Conservation (phyloP, 1,284 basidiomycete species). For the Vanrija sp. region DNA sequence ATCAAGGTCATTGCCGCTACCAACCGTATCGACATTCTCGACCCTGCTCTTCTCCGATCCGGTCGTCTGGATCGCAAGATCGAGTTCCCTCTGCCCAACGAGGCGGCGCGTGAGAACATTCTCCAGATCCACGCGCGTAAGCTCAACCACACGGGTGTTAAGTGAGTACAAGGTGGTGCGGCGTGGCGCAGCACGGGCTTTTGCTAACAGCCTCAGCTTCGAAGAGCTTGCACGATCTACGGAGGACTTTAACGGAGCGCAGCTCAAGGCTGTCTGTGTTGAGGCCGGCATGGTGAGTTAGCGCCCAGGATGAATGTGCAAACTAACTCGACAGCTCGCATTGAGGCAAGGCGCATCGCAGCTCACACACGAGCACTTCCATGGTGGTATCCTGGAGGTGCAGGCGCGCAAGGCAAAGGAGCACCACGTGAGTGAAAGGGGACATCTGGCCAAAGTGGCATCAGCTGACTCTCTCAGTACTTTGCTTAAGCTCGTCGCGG, state of each 20-base stretch:
- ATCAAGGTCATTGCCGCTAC: slow-evolving; percentile 99
- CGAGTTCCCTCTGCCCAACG: slow-evolving; percentile 73
- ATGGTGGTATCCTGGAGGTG: slow-evolving; percentile 84
- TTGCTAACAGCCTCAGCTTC: slow-evolving; percentile 46
- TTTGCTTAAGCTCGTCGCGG: slow-evolving; percentile 17
- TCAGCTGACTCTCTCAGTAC: slow-evolving; percentile 21
- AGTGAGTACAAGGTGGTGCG: slow-evolving; percentile 42
- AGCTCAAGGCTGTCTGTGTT: slow-evolving; percentile 82
- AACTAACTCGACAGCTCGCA: slow-evolving; percentile 27
- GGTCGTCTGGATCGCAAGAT: slow-evolving; percentile 75
- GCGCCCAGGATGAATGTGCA: not conserved
- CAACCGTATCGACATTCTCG: slow-evolving; percentile 96
- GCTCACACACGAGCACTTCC: slow-evolving; percentile 87
- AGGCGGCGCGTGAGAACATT: slow-evolving; percentile 67
- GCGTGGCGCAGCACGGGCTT: not conserved
- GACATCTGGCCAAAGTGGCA: too few species aligned
- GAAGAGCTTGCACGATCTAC: slow-evolving; percentile 70
- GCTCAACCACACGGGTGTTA: slow-evolving; percentile 65
- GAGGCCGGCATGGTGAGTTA: slow-evolving; percentile 96
- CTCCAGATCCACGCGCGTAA: slow-evolving; percentile 84
- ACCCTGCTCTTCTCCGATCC: slow-evolving; percentile 70
- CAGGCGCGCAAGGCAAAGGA: slow-evolving; percentile 97
- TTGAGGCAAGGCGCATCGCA: slow-evolving; percentile 88
- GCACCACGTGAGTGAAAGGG: slow-evolving; percentile 44
- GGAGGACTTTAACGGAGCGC: slow-evolving; percentile 68